Evolutionary conservation across 495 filamentous ascomycete genomes (phyloP).

Genomic region (Penicillium argentinense): DNA sequence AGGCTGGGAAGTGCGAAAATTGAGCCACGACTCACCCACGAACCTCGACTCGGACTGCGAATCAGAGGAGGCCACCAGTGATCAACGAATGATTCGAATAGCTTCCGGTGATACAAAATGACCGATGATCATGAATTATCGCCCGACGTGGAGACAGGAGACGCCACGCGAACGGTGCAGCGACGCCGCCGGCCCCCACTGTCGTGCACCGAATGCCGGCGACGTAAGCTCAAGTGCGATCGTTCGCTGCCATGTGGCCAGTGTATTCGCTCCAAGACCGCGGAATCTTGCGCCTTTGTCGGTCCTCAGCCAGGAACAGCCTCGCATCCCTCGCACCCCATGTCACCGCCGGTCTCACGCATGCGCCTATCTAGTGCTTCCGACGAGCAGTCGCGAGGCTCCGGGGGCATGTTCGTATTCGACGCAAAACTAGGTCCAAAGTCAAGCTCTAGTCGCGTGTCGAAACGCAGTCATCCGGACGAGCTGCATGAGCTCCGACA

Average conservation of each 20-base stretch:
- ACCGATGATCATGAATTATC: constrained; percentile 5
- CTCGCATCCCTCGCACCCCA: constrained; percentile 12
- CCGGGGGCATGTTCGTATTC: constrained; percentile 40
- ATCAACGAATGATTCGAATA: no score
- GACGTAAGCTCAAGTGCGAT: constrained; percentile 71
- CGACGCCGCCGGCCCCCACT: constrained; percentile 40
- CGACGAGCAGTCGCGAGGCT: constrained; percentile 14
- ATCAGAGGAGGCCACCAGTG: no score
- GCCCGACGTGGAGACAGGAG: constrained; percentile 8
- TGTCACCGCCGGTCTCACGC: constrained; percentile 16
- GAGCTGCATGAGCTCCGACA: constrained; percentile 36
- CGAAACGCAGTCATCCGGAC: constrained; percentile 29
- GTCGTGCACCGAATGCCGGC: constrained; percentile 55
- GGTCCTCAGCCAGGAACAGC: constrained; percentile 19
- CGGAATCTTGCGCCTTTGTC: constrained; percentile 36
- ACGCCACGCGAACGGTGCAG: constrained; percentile 20
- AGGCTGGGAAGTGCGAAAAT: no score
- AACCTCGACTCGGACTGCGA: no score
- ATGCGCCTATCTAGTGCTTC: constrained; percentile 15
- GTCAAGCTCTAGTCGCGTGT: constrained; percentile 23
- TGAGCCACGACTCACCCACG: no score
- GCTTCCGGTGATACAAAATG: no score
- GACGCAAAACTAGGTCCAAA: constrained; percentile 35
- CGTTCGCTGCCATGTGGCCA: constrained; percentile 64
- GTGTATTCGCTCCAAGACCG: constrained; percentile 53